phyloP scores from a whole-genome alignment of 345 rosid species.

The Citrus unshiu region DNA sequence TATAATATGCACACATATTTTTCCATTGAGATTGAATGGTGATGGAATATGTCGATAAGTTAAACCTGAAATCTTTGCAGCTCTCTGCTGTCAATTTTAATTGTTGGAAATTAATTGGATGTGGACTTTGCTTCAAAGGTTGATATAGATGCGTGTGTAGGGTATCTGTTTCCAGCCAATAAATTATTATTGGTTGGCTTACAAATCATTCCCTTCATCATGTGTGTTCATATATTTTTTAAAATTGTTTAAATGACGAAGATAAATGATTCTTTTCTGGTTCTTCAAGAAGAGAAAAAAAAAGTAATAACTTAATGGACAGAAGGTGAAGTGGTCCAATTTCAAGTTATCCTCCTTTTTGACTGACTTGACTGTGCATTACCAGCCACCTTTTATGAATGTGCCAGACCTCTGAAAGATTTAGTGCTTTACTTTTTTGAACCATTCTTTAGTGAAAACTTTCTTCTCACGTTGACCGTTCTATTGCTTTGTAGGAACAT shows the following conservation, averaged over 20 bases:
- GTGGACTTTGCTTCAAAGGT: neutral
- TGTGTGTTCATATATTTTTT: neutral
- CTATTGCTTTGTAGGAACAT: slow-evolving; percentile 53
- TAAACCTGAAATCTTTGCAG: neutral
- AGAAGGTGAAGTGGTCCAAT: neutral
- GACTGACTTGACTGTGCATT: neutral
- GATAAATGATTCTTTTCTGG: neutral
- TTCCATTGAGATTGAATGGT: neutral
- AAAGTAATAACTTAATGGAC: neutral
- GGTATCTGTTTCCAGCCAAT: neutral
- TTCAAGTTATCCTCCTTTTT: neutral
- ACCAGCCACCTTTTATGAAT: neutral
- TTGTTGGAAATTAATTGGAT: neutral
- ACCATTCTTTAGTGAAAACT: neutral
- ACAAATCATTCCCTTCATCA: neutral
- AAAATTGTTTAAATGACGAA: neutral
- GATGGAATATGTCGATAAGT: neutral
- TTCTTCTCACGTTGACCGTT: slow-evolving; percentile 10
- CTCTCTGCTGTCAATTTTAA: neutral
- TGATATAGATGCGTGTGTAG: neutral
- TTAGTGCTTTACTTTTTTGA: neutral
- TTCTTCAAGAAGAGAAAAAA: neutral
- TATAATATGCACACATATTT: neutral
- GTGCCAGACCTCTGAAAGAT: neutral
- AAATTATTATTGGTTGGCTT: neutral